Evolutionary conservation across 1,284 basidiomycete genomes (phyloP).

Genomic region (Mycena sp.): DNA sequence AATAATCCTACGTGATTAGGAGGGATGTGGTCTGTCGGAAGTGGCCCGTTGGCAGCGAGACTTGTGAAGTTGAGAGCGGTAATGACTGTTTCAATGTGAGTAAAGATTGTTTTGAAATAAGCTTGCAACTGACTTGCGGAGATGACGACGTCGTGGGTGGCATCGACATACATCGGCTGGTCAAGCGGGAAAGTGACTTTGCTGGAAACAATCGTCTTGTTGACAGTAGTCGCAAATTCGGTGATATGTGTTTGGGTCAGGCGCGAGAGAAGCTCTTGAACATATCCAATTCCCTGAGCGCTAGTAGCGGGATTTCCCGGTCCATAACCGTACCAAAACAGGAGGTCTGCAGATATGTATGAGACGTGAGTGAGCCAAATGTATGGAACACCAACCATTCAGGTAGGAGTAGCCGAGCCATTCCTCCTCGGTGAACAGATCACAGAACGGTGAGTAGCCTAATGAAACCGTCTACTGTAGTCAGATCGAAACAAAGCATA

Average conservation of each 20-base stretch:
- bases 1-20: slow-evolving; percentile 66
- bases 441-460: slow-evolving; percentile 92
- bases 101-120: background rate
- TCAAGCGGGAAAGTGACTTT: slow-evolving; percentile 81
- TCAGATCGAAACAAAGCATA: background rate
- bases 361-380: background rate
- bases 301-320: slow-evolving; percentile 82
- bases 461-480: slow-evolving; percentile 78
- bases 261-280: slow-evolving; percentile 83
- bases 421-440: slow-evolving; percentile 88
- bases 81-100: slow-evolving; percentile 41
- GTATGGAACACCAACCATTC: slow-evolving; percentile 30
- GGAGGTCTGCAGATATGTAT: slow-evolving; percentile 49
- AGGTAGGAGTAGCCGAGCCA: slow-evolving; percentile 90
- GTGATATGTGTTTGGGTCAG: slow-evolving; percentile 70
- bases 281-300: slow-evolving; percentile 86
- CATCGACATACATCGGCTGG: slow-evolving; percentile 85
- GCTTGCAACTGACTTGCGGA: slow-evolving; percentile 33
- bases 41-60: slow-evolving; percentile 57
- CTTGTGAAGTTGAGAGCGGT: slow-evolving; percentile 65
- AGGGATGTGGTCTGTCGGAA: slow-evolving; percentile 64
- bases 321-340: slow-evolving; percentile 77
- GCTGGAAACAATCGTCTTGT: slow-evolving; percentile 72
- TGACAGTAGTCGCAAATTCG: too few species aligned
- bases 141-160: slow-evolving; percentile 78